Percentiles rank a stretch among this genome's conserved stretches.
Conservation (phyloP, 2,329 filamentous ascomycete species). For the Monilinia polystroma region DNA sequence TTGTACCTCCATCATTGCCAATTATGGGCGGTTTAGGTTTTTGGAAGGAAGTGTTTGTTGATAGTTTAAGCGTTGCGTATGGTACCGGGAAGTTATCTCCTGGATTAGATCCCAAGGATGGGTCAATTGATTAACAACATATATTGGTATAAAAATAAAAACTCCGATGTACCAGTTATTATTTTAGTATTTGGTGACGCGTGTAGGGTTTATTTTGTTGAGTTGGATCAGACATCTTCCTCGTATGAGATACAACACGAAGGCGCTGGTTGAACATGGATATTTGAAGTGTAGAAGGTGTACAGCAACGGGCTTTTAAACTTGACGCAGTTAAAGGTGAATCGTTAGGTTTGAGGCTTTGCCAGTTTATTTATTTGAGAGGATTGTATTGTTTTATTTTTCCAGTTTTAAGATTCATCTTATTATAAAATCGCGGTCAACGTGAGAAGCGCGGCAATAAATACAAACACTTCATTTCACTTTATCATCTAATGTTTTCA, state of each 20-base stretch:
- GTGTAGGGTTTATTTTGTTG: not conserved
- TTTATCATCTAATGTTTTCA: not conserved
- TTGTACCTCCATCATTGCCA: conserved; percentile 14
- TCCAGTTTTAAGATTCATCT: not conserved
- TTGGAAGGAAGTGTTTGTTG: conserved; percentile 22
- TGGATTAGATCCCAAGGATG: conserved; percentile 21
- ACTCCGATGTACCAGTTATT: not conserved
- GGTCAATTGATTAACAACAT: conserved; percentile 18
- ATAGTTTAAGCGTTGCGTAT: conserved; percentile 20
- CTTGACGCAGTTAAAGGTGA: not conserved
- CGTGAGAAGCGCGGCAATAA: not conserved
- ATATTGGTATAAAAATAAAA: conserved; percentile 15
- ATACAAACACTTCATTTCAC: conserved; percentile 2
- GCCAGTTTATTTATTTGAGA: not conserved
- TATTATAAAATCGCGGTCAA: too few relatives aligned
- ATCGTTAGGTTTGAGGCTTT: not conserved
- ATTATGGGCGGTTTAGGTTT: conserved; percentile 14
- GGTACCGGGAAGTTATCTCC: conserved; percentile 16
- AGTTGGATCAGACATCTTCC: not conserved
- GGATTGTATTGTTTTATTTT: not conserved
- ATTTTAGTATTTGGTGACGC: not conserved
- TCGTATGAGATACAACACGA: not conserved
- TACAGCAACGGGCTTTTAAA: not conserved
- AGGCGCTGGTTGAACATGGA: not conserved
- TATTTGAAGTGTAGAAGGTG: not conserved